Base-by-base conservation (phyloP, 768 basidiomycete species). In the Pulveroboletus ravenelii region DNA sequence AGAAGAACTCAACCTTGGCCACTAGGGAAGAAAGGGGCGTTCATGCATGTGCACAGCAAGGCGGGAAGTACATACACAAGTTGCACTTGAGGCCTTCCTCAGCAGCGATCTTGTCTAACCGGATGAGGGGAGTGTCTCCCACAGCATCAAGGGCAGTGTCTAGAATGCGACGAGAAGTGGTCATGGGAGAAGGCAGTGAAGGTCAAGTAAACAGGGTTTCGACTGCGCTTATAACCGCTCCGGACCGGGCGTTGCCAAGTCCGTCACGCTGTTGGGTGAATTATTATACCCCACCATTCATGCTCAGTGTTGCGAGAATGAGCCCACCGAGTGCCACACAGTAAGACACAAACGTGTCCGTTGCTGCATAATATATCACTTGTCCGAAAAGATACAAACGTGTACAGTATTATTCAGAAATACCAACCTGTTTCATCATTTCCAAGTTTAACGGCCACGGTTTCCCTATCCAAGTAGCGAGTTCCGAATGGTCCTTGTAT, bases 81-180 rank as follows among this genome's bases (percentile, higher is more conserved):
- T 95, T 96, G 70, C 95, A 98, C 64, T 85, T 82, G 25, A 97
- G 70, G 0, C 83, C 88, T 48, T 93, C 77, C 12, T 77, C 76
- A 30, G 74, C 68, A 7, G 90, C 87, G 12, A 96, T 78, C 62
- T 82, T 84, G 70, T 89, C 83, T 7, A 97, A 78, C 44, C 90
- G 79, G 56, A 99, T 80, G 59, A 99, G 79, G 3, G 95, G 96
- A 0, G 96, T 98, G 56, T 89, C 76, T 3, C 95, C 95, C 10
- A 98, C 83, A 9, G 89, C 90, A 25, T 82, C 91, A 36, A 93
- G 81, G 5, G 88, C 89, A 35, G 75, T 84, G 56, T 89, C 80
- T 38, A 96, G 76, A 37, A 96, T 78, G 9, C 70, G 58, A 29
- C 50, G 76, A 41, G 74, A 45, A 25, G 51, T 50, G 5, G 62